A percentile compares a stretch with the other conserved stretches of the same genome.
Evolutionary conservation across 768 basidiomycete species (phyloP).

Genomic region (Lactarius indigo): DNA sequence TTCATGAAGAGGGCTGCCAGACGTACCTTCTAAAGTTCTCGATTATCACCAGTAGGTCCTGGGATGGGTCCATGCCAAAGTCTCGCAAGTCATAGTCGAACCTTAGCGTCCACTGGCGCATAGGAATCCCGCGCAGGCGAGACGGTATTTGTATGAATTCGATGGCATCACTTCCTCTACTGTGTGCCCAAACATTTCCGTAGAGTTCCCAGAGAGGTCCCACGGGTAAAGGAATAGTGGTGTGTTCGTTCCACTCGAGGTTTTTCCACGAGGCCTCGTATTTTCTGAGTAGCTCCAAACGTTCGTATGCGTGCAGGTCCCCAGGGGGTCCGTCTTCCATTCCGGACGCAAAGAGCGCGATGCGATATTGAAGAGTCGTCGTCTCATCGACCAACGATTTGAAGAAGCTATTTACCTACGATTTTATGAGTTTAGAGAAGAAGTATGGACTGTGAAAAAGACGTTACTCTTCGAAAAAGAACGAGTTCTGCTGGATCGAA

Average conservation of each 20-base stretch:
- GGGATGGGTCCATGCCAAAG: conserved; percentile 25
- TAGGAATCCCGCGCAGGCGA: conserved; percentile 19
- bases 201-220: conserved; percentile 23
- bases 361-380: conserved; percentile 13
- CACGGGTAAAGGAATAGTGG: neutral
- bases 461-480: conserved; percentile 8
- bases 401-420: conserved; percentile 14
- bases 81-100: conserved; percentile 16
- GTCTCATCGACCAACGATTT: conserved; percentile 17
- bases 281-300: conserved; percentile 5
- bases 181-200: conserved; percentile 23
- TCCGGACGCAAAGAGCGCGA: conserved; percentile 18
- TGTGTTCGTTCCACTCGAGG: conserved; percentile 13
- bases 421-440: neutral
- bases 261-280: conserved; percentile 20
- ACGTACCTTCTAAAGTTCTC: conserved; percentile 30
- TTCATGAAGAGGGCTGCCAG: conserved; percentile 15
- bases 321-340: conserved; percentile 18
- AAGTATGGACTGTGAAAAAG: neutral
- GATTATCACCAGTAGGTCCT: conserved; percentile 23
- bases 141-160: conserved; percentile 21
- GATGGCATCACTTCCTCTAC: conserved; percentile 1
- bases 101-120: conserved; percentile 19
- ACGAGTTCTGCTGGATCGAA: conserved; percentile 7
- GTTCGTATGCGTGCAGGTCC: neutral